These are phyloP conservation scores for Cercophora scortea DNA, from an alignment of 495 filamentous ascomycete species.

Conservation along the genomic window DNA sequence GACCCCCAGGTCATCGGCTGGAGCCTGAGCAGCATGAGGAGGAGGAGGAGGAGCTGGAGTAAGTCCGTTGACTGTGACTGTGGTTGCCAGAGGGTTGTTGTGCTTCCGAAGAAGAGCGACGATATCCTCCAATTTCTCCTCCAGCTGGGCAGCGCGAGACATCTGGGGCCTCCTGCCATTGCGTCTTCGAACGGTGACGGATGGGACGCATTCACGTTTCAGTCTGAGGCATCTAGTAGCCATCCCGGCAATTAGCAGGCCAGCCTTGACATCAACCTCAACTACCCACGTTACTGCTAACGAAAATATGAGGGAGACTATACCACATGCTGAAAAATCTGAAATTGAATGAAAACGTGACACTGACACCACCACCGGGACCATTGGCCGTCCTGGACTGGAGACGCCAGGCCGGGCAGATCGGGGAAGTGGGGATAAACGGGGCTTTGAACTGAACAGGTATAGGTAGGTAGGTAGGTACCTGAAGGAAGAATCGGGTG, in stretches of 20 bases:
- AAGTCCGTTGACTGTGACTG: not conserved
- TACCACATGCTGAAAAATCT: no score
- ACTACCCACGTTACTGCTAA: no score
- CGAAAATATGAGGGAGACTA: no score
- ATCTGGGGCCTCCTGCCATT: conserved; percentile 18
- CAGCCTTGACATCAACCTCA: no score
- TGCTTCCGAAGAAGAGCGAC: conserved; percentile 34
- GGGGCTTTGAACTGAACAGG: no score
- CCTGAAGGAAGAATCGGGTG: not conserved
- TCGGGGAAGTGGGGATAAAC: no score
- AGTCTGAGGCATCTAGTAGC: conserved; percentile 28
- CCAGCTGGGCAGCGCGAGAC: conserved; percentile 33
- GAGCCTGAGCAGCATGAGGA: not conserved
- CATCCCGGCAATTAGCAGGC: no score
- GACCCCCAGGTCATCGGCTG: not conserved
- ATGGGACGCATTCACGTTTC: conserved; percentile 32
- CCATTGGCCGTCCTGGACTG: not conserved
- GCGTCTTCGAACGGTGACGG: conserved; percentile 30
- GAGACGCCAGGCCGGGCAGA: no score
- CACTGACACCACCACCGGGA: no score
- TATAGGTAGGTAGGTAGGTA: no score
- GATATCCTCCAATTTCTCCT: conserved; percentile 38
- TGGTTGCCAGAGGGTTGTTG: conserved; percentile 4
- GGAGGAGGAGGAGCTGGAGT: not conserved
- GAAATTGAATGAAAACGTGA: no score